Base-by-base conservation (phyloP, 768 basidiomycete genomes). In the Boletus bicolor region DNA sequence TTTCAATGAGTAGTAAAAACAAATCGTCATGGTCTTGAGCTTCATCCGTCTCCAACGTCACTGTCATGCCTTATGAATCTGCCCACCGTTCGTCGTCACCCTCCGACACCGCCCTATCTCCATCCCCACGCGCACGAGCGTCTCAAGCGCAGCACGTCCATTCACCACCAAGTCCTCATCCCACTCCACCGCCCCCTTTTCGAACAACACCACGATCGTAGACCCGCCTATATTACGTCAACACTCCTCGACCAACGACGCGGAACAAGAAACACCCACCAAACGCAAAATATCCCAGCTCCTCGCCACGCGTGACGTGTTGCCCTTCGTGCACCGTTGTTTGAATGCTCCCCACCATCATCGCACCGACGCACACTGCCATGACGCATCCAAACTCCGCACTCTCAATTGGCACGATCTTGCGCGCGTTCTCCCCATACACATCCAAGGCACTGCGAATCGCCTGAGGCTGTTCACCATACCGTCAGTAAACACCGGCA, bases 261-360 rank as follows among this genome's bases (percentile, higher is more conserved):
- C n/a, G 32, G 26, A 44, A 36, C 58, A n/a, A 28, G 43, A 56
- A 30, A 49, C 7, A 75, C 84, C 5, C 51, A 91, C 95, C 96
- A 64, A 98, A 98, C 0, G 93, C 94, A 65, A 98, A 98, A 68
- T 91, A 96, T 1, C 93, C 91, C 65, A 96, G 83, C 66, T 98
- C 96, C 58, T 98, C 82, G 2, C 94, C 94, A 12, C 91, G 83
- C 64, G 79, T 79, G 57, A 98, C 85, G 0, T 75, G 62, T 21
- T 96, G 82, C 1, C 94, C 94, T 64, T 95, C 91, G 45, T 86
- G 63, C n/a, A 93, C 88, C 0, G 93, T 93, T 5, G 87, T 90
- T 63, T 84, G 71, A 68, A 98, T 98, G 56, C 86, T 91, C 10
- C 91, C 93, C 12, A 91, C 95, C 91, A 93, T 92, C 93, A 95